These are phyloP conservation scores for Candida wancherniae DNA, from an alignment of 805 yeast species.

Conservation along the genomic window DNA sequence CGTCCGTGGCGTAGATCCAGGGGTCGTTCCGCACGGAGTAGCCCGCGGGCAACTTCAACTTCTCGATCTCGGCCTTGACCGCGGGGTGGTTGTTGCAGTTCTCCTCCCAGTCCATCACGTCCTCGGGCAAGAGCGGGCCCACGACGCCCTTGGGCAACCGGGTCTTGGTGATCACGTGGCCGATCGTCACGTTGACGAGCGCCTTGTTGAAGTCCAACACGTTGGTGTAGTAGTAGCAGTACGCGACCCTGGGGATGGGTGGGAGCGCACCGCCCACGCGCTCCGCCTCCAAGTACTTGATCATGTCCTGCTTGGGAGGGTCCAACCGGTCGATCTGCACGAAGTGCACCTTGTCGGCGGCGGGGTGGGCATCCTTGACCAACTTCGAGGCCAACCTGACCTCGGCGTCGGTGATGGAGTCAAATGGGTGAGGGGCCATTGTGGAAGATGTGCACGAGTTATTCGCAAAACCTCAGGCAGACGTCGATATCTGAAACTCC, in stretches of 20 bases:
- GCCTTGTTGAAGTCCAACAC: constrained; percentile 59
- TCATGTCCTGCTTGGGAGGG: constrained; percentile 73
- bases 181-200: constrained; percentile 57
- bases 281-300: constrained; percentile 63
- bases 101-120: constrained; percentile 50
- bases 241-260: constrained; percentile 58
- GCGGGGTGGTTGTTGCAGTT: constrained; percentile 48
- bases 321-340: constrained; percentile 63
- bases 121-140: constrained; percentile 70
- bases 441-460: background rate
- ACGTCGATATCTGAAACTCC: too few species aligned
- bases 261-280: constrained; percentile 45
- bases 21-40: constrained; percentile 61
- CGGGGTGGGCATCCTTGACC: constrained; percentile 52
- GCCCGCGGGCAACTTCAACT: constrained; percentile 56
- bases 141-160: constrained; percentile 54
- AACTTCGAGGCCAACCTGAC: constrained; percentile 52
- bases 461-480: background rate
- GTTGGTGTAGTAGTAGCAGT: constrained; percentile 60
- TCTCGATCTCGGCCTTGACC: constrained; percentile 59
- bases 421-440: constrained; percentile 49
- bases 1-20: constrained; percentile 84
- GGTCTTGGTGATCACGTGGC: constrained; percentile 54
- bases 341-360: constrained; percentile 52
- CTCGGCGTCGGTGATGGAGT: constrained; percentile 53